Evolutionary conservation across 2,329 filamentous ascomycete genomes (phyloP), one percentile per base, ranked within the genome.

Genomic region (Fusarium sacchari): DNA sequence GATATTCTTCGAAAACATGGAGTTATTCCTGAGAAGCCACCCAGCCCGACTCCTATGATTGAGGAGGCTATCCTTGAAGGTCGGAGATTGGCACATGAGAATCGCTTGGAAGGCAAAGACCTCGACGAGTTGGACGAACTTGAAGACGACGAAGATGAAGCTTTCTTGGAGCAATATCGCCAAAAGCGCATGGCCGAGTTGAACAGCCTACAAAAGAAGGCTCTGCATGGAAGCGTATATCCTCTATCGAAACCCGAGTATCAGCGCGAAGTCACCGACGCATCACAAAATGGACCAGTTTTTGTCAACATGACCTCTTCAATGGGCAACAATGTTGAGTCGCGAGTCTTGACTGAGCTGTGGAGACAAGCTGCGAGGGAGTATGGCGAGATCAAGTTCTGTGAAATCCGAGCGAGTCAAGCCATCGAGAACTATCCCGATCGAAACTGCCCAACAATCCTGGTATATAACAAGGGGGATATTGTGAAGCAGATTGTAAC

Each of bases 371-470:
- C 96, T 44, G 96, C 96, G 2, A 84, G 83, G 67, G 94, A 96
- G 79, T 99, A 95, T 79, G 94, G 95, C 26, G 96, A 99, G 74
- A 86, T 99, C 82, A 99, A 99, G 84, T 99, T 99, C 83, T 98
- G 96, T 82, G 94, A 98, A 84, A 98, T 99, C 76, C 90, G 92
- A 76, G 96, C 92, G 12, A 92, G 94, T 79, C 90, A 98, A 84
- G 97, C 96, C 65, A 98, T 99, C 76, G 96, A 98, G 81, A 94
- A 94, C 44, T 99, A 99, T 82, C 96, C 96, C 4, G 96, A 98
- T 78, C 89, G 89, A 64, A 99, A 99, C 81, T 97, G 95, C 65
- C 96, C 96, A 4, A 99, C 96, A 0, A 94, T 99, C 40, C 81
- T 99, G 71, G 89, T 97, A 1, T 99, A 99, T 84, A 93, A 92